Evolutionary conservation across 495 filamentous ascomycete species (phyloP), one percentile per base, ranked within the genome.

Genomic region (Parathielavia hyrcaniae): DNA sequence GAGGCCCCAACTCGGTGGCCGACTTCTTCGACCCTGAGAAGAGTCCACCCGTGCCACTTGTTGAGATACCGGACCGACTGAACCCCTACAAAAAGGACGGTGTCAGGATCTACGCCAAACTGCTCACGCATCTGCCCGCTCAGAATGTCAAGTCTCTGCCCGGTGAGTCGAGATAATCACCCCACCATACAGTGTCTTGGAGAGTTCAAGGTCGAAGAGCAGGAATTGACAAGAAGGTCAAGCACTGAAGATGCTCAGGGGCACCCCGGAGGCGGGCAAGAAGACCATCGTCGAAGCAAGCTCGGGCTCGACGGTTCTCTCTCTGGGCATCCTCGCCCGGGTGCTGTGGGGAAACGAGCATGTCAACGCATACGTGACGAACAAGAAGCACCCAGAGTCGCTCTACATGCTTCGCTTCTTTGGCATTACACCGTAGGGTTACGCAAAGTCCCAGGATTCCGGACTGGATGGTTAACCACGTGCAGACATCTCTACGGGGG

Each of bases 81-180:
- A 85, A 85, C 57, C 81, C 82, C 11, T 79, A 75, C 49, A 66
- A 73, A 30, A 34, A 74, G 26, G 80, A 85, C 78, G 79, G 78
- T 5, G 79, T 85, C 12, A 75, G 81, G 17, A 82, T 85, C 50
- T 85, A 81, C 61, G 81, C 81, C 14, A 85, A 85, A 69, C 78
- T 85, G 79, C 76, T 85, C 74, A 82, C 79, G 17, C 75, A 77
- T 70, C 77, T 81, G 57, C 82, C 82, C 17, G 81, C 81, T 38
- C 80, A 84, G 54, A 85, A 84, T 61, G 82, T 85, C 63, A 85
- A 85, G 57, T 78, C 79, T 5, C 73, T 85, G 66, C 82, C 82
- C 64, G 82, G 81, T 82, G 73, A 11, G 72, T 61, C 23, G 14
- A 49, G 12, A 39, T 35, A 2, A 2, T 17, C 14, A n/a, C 50